These are phyloP conservation scores for Lentinus polychrous DNA, from an alignment of 1,284 basidiomycete species.

Conservation along the genomic window DNA sequence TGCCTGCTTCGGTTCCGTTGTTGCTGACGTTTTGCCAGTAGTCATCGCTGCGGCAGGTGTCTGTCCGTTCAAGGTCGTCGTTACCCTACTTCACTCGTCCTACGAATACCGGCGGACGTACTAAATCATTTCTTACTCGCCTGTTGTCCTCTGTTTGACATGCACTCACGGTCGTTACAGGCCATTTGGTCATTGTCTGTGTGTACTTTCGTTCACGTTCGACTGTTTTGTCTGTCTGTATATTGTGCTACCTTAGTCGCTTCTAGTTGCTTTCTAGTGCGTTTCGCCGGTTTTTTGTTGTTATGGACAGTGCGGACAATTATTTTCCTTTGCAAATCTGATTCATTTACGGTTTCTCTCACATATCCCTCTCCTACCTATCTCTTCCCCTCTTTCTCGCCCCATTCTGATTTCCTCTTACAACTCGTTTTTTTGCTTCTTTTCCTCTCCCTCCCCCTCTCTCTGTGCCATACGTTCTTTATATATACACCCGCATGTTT, in stretches of 20 bases:
- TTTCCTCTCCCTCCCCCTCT: neutral
- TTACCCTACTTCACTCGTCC: too few species aligned
- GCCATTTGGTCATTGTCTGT: too few species aligned
- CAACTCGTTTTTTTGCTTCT: neutral
- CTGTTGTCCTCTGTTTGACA: neutral
- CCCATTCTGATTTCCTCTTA: neutral
- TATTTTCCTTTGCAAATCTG: neutral
- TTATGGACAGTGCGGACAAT: too few species aligned
- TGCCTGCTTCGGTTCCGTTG: neutral
- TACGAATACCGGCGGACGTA: too few species aligned
- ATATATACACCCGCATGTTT: conserved; percentile 1
- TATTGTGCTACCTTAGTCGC: too few species aligned
- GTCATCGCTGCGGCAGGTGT: neutral
- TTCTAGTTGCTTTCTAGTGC: too few species aligned
- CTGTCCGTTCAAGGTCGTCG: too few species aligned
- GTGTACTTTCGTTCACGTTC: too few species aligned
- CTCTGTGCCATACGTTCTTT: neutral
- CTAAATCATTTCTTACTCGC: neutral
- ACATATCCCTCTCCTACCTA: neutral
- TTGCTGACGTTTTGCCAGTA: neutral
- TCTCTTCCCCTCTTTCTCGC: neutral
- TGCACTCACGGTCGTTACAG: too few species aligned
- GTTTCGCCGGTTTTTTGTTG: too few species aligned
- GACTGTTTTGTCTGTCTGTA: too few species aligned
- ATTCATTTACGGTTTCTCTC: neutral